Base-by-base conservation (phyloP, 1,284 basidiomycete genomes). In the Somion occarium region DNA sequence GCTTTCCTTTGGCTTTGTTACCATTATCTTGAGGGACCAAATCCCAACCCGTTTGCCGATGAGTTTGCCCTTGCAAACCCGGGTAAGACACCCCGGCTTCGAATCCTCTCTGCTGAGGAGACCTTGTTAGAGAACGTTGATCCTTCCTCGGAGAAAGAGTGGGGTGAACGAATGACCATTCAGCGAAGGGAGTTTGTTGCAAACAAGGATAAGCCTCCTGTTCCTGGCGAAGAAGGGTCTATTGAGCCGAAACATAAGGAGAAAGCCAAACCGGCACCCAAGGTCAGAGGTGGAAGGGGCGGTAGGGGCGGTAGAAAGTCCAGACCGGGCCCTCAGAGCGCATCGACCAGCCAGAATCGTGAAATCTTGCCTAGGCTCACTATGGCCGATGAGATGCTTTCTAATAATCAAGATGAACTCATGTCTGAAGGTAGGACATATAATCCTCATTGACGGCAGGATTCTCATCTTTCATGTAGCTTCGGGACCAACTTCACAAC, bases 1-100 rank as follows among this genome's bases (percentile, higher is more conserved):
- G 80, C 78, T 2, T 87, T 91, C 51, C 77, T 93, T 20, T 91
- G 88, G 84, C 74, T 91, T 41, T 71, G 88, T 50, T 89, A 83
- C 64, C 76, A 89, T 61, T 90, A 92, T 63, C 73, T 91, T 52
- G 89, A 92, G 66, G 73, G 72, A 42, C 69, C 78, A 5, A 68
- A 69, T 3, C 64, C 69, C 19, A 91, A 89, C 61, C 88, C 88
- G 3, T 91, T 83, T 61, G 74, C 76, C 38, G 85, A 88, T 57
- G 69, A 75, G 7, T 73, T 76, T 58, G 74, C 85, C 2, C 68
- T 67, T 30, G 61, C 67, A 50, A 62, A 79, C 59, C 68, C 72
- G 1, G 76, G 76, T 23, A 79, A 77, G 61, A 79, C 80, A 27
- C 87, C 88, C 1, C 64, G 65, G 46, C 65, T 90, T 39, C 69